Conservation (phyloP, 2,329 filamentous ascomycete genomes). For the Sporothrix brunneoviolacea region DNA sequence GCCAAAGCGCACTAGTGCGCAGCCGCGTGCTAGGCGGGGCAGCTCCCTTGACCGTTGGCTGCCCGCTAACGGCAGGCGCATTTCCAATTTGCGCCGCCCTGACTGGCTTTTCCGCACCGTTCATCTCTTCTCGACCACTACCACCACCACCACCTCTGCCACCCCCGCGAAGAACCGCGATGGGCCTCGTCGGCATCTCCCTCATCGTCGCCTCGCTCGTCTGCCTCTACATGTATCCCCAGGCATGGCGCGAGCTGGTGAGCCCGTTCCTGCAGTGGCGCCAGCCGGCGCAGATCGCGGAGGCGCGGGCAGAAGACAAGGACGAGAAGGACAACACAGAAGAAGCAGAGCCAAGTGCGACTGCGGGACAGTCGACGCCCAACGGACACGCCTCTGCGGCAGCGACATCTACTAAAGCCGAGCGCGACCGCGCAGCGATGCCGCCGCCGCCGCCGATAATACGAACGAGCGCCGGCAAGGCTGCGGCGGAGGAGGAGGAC, state of each 20-base stretch:
- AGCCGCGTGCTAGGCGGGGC: too few species aligned
- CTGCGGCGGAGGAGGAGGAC: constrained; percentile 2
- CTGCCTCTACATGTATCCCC: constrained; percentile 48
- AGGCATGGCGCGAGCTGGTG: constrained; percentile 36
- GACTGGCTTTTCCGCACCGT: too few species aligned
- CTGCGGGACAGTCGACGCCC: not conserved
- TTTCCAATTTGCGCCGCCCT: too few species aligned
- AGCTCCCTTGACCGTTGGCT: too few species aligned
- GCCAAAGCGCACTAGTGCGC: too few species aligned
- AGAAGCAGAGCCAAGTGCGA: not conserved
- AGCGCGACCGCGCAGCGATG: constrained; percentile 8
- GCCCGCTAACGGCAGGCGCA: too few species aligned
- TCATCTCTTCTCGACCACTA: not conserved
- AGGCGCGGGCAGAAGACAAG: not conserved
- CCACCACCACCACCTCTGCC: not conserved
- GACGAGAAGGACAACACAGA: not conserved
- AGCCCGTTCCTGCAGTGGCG: constrained; percentile 11
- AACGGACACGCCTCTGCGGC: not conserved
- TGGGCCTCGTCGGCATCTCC: constrained; percentile 55
- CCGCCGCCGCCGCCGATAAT: constrained; percentile 15
- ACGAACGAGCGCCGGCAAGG: not conserved
- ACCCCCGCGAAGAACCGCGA: constrained; percentile 23
- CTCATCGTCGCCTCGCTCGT: constrained; percentile 55
- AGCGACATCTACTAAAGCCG: not conserved
- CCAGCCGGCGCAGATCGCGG: constrained; percentile 1